A percentile compares a stretch with the other conserved stretches of the same genome.
Evolutionary conservation across 805 yeast species (phyloP).

Genomic region (Dipodascopsis tothii): DNA sequence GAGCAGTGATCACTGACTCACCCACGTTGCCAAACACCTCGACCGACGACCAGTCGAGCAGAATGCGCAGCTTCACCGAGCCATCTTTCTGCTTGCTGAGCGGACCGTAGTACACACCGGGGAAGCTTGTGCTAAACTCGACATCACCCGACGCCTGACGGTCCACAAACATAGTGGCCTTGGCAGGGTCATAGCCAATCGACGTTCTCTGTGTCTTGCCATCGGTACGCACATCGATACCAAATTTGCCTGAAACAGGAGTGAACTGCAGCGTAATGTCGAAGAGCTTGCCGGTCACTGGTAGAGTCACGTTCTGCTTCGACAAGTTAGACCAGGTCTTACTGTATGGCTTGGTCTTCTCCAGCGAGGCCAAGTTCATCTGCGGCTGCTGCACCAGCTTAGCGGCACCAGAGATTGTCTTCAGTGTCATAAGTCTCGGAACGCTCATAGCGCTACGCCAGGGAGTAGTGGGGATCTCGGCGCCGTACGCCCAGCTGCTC

Average conservation of each 20-base stretch:
- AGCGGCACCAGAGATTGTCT: background rate
- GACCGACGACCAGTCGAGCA: slow-evolving; percentile 5
- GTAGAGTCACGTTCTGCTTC: background rate
- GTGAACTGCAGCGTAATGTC: slow-evolving; percentile 1
- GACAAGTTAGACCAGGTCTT: slow-evolving; percentile 1
- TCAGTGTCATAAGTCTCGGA: slow-evolving; percentile 2
- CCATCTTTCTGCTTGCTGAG: background rate
- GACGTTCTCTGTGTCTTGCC: background rate
- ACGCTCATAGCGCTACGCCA: slow-evolving; percentile 34
- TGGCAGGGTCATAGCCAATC: slow-evolving; percentile 1
- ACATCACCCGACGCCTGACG: slow-evolving; percentile 1
- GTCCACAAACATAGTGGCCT: slow-evolving; percentile 1
- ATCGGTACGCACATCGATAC: background rate
- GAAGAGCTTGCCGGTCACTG: background rate
- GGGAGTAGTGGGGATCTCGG: slow-evolving; percentile 33
- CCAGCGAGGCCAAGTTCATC: too few relatives aligned
- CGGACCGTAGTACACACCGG: background rate
- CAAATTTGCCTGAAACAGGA: background rate
- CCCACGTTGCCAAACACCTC: slow-evolving; percentile 3
- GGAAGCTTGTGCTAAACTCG: background rate
- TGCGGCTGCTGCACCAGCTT: slow-evolving; percentile 3
- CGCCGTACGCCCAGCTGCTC: slow-evolving; percentile 39
- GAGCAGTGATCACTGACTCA: slow-evolving; percentile 1
- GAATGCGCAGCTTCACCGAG: background rate
- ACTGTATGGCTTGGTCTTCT: background rate